Conservation (phyloP, 371 early-diverging fungal species). For the Dentiscutata heterogama region DNA sequence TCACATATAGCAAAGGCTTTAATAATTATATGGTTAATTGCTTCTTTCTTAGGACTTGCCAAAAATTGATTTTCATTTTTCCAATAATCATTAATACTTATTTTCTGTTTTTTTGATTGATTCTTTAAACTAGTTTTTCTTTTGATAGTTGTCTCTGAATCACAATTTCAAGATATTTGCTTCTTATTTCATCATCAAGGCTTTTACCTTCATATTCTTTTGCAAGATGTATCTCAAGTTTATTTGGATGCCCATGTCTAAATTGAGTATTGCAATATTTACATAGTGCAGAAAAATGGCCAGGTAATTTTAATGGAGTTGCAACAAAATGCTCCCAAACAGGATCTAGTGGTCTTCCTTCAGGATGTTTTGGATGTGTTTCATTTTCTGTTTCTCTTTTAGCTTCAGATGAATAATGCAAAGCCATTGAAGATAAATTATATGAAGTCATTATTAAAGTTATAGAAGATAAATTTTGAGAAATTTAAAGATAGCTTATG, state of each 20-base stretch:
- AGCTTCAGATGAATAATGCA: too few relatives aligned
- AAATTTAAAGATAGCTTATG: too few relatives aligned
- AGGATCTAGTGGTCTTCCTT: neutral
- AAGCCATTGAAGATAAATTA: too few relatives aligned
- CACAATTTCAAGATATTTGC: neutral
- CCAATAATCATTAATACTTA: neutral
- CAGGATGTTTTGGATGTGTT: neutral
- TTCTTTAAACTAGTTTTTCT: neutral
- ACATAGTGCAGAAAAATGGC: slow-evolving; percentile 11
- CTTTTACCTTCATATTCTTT: neutral
- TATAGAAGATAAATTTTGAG: too few relatives aligned
- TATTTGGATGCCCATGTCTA: too few relatives aligned
- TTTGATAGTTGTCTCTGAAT: too few relatives aligned
- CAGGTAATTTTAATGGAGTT: neutral
- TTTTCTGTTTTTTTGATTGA: neutral
- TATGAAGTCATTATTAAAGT: too few relatives aligned
- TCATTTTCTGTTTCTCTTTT: too few relatives aligned
- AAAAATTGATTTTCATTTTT: neutral
- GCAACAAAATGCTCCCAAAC: neutral
- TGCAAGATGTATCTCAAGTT: neutral
- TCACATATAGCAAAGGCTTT: neutral
- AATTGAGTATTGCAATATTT: neutral
- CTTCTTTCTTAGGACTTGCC: neutral
- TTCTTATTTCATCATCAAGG: neutral
- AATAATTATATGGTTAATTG: neutral